A percentile compares a stretch with the other conserved stretches of the same genome.
These are phyloP conservation scores for Hibiscus mutabilis DNA, from an alignment of 345 rosid species.

Conservation along the genomic window DNA sequence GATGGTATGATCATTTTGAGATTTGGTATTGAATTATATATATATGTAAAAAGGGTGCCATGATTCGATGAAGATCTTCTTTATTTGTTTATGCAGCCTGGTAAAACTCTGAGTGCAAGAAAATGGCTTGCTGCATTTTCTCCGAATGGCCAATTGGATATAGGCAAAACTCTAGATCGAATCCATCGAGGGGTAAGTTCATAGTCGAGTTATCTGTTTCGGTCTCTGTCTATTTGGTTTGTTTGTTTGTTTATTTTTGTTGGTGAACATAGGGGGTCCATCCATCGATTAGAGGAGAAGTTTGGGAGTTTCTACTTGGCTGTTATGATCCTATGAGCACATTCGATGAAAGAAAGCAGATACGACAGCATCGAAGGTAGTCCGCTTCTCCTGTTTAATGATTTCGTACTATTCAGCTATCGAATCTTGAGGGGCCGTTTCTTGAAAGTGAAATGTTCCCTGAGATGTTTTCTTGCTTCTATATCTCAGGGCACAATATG, in stretches of 20 bases:
- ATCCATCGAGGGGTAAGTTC: constrained; percentile 80
- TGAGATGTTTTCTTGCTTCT: constrained; percentile 5
- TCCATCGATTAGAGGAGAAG: constrained; percentile 99
- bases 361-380: constrained; percentile 72
- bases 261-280: constrained; percentile 66
- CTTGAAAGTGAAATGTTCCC: neutral
- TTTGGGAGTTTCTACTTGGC: constrained; percentile 93
- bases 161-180: constrained; percentile 71
- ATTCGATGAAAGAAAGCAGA: constrained; percentile 76
- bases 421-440: neutral
- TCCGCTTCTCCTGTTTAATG: constrained; percentile 6
- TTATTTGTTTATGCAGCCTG: constrained; percentile 50
- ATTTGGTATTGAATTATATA: neutral
- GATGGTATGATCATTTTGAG: neutral
- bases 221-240: neutral
- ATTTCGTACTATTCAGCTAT: neutral
- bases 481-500: constrained; percentile 57
- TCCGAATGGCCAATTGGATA: constrained; percentile 67
- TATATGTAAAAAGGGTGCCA: neutral
- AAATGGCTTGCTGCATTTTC: constrained; percentile 94
- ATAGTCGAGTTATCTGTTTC: neutral
- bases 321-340: constrained; percentile 91
- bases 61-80: constrained; percentile 6
- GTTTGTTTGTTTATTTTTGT: neutral
- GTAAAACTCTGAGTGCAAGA: constrained; percentile 85